Conservation (phyloP, 345 rosid species). For the Populus davidiana region DNA sequence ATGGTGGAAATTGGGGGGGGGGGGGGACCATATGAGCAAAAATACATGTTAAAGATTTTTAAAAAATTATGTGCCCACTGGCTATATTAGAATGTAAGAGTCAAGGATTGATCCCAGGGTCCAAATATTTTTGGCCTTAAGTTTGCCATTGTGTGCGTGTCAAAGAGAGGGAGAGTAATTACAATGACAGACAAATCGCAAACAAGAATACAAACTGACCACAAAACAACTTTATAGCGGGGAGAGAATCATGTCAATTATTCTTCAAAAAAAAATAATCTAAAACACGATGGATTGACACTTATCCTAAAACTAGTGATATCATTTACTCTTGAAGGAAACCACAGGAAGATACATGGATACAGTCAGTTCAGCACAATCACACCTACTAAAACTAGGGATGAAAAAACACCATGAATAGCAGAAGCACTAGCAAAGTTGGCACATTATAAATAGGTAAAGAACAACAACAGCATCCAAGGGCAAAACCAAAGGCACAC, state of each 20-base stretch:
- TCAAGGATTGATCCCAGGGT: not conserved
- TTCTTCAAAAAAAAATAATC: not conserved
- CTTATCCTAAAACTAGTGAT: not conserved
- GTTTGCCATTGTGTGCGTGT: not conserved
- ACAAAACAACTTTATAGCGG: too few relatives aligned
- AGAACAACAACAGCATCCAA: not conserved
- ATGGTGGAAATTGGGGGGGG: too few relatives aligned
- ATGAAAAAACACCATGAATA: not conserved
- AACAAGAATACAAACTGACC: too few relatives aligned
- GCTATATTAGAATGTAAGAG: not conserved
- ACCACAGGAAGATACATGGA: not conserved
- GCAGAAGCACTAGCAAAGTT: not conserved
- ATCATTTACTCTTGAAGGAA: not conserved
- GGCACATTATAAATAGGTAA: not conserved
- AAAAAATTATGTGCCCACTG: not conserved
- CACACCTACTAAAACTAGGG: not conserved
- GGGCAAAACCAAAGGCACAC: not conserved
- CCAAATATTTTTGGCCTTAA: not conserved
- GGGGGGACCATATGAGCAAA: not conserved
- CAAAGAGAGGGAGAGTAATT: not conserved
- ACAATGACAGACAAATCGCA: not conserved
- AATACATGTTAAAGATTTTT: not conserved
- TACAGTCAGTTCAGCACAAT: not conserved
- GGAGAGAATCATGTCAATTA: not conserved
- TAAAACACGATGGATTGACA: not conserved